Percentiles rank a stretch among this genome's conserved stretches.
These are phyloP conservation scores for Basipetospora chlamydospora DNA, from an alignment of 2,329 filamentous ascomycete species.

Conservation along the genomic window DNA sequence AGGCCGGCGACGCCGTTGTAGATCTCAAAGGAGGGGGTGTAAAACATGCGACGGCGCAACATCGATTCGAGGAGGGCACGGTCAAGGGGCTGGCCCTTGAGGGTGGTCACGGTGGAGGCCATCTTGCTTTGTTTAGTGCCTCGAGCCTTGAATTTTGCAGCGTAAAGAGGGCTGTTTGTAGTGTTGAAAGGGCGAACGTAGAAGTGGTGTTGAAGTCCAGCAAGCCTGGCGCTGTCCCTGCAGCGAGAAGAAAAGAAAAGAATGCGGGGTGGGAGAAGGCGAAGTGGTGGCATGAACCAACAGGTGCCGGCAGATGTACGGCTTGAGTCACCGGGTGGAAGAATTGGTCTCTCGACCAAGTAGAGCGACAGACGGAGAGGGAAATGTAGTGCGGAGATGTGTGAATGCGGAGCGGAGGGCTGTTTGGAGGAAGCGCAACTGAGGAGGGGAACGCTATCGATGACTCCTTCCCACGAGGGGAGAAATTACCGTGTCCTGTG, in stretches of 20 bases:
- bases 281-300: conserved; percentile 4
- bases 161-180: conserved; percentile 4
- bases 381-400: no score
- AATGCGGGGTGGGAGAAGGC: not conserved
- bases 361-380: no score
- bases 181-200: conserved; percentile 4
- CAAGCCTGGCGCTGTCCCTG: conserved; percentile 3
- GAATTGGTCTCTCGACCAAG: no score
- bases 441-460: no score
- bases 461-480: no score
- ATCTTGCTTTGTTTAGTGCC: conserved; percentile 19
- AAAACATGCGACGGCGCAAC: conserved; percentile 80
- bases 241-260: conserved; percentile 6
- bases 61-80: conserved; percentile 68
- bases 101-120: conserved; percentile 50
- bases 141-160: conserved; percentile 5
- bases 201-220: conserved; percentile 3
- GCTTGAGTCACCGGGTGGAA: no score
- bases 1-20: conserved; percentile 81
- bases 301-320: not conserved
- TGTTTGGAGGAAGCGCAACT: no score
- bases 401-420: no score
- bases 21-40: conserved; percentile 90
- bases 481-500: no score
- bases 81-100: conserved; percentile 83